Evolutionary conservation across 2,329 filamentous ascomycete species (phyloP).

Genomic region (Ceratocystis diversiconidia): DNA sequence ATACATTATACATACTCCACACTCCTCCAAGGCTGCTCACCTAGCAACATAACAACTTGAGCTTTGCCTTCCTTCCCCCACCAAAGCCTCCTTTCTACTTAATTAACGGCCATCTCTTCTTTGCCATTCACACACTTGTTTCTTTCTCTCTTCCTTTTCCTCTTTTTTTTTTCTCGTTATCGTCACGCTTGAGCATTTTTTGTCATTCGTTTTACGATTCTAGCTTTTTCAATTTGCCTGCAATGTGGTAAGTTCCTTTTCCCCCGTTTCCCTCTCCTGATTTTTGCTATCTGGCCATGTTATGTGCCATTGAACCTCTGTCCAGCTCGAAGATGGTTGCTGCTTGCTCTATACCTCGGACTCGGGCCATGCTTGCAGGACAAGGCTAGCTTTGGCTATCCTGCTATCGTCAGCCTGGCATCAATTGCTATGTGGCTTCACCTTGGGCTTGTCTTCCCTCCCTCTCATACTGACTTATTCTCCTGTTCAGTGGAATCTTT

Average conservation of each 20-base stretch:
- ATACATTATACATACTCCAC: slow-evolving; percentile 14
- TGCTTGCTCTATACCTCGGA: not conserved
- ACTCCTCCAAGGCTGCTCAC: not conserved
- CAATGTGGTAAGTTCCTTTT: slow-evolving; percentile 18
- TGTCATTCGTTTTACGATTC: slow-evolving; percentile 17
- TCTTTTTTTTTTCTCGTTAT: slow-evolving; percentile 8
- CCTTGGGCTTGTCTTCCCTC: slow-evolving; percentile 8
- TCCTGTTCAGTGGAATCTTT: slow-evolving; percentile 63
- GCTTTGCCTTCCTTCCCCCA: slow-evolving; percentile 7
- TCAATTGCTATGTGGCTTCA: not conserved
- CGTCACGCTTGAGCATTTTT: slow-evolving; percentile 8
- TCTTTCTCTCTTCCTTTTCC: slow-evolving; percentile 2
- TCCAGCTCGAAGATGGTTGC: not conserved
- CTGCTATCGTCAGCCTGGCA: not conserved
- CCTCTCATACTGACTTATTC: slow-evolving; percentile 16
- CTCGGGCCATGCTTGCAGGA: not conserved
- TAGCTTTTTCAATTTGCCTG: slow-evolving; percentile 15
- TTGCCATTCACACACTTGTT: not conserved
- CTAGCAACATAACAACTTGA: slow-evolving; percentile 7
- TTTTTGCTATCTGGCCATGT: not conserved
- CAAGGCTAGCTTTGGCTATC: not conserved
- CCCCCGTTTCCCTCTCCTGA: slow-evolving; percentile 8
- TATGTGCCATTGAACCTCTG: not conserved
- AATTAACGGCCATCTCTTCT: slow-evolving; percentile 11
- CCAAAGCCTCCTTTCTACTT: slow-evolving; percentile 14